Base-by-base conservation (phyloP, 2,329 filamentous ascomycete species). In the Fusarium duplospermum region DNA sequence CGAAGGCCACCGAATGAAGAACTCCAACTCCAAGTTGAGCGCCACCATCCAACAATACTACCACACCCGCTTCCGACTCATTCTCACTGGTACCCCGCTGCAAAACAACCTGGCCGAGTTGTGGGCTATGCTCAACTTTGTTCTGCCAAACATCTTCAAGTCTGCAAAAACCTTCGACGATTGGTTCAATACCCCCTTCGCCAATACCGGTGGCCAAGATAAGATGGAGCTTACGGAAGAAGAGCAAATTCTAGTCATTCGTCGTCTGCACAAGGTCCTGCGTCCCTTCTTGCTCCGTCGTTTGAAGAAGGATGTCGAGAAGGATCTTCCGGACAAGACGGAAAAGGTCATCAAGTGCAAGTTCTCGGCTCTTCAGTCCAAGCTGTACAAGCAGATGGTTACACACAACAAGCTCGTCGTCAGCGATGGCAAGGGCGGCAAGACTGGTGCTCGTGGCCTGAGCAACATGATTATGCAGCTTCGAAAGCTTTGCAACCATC, bases 381-480 rank as follows among this genome's bases (percentile, higher is more conserved):
- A 95, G 80, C 88, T 99, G 45, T 98, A 99, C 89, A 97, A 97
- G 86, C 96, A 99, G 82, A 95, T 99, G 87, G 93, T 98, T 69
- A 97, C 93, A 1, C 94, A 98, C 86, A 97, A 98, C 85, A 96
- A 93, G 82, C 92, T 99, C 81, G 92, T 94, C 77, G 95, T 99
- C 79, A 95, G 94, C 82, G 96, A 98, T 81, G 95, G 94, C 80
- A 98, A 98, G 85, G 95, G 95, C 72, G 95, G 95, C 79, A 98
- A 98, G 90, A 95, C 94, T 56, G 94, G 93, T 76, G 93, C 97
- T 84, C 94, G 95, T 81, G 96, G 96, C 82, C 87, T 99, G 72
- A 98, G 96, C 88, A 99, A 99, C 85, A 99, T 99, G 95, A 94
- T 99, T 71, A 99, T 99, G 96, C 96, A 99, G 85, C 87, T 99